Evolutionary conservation across 129 eudicot genomes (phyloP), one percentile per base, ranked within the genome.

Genomic region (Flaveria trinervia): DNA sequence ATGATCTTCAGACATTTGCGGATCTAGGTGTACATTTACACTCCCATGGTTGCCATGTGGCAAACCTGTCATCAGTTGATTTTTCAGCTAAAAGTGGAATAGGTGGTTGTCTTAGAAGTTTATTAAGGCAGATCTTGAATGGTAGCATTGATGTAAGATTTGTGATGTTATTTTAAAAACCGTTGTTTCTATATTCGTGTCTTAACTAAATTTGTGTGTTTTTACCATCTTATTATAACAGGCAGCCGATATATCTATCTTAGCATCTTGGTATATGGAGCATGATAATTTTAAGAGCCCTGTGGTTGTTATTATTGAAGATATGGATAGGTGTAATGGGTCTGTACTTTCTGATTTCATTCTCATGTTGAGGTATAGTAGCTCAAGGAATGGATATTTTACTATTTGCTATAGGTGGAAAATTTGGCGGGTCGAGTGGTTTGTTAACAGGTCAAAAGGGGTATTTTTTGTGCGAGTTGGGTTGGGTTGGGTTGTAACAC

Each of bases 181-280:
- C n/a, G 28, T 1, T 12, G 39, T 41, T 10, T 39, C 16, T 33
- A 13, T 1, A 7, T 18, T 14, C 3, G 20, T 62, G 7, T 44
- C 18, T 9, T 11, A 15, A 50, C 2, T 74, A 20, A 39, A 50
- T 15, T 14, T 15, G 9, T 51, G 48, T 62, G 22, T 72, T 41
- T 55, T 23, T 83, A 30, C 36, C 67, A 11, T 59, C 43, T 46
- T 57, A 36, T 73, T 30, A 74, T 22, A 77, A 57, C 78, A 93
- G 98, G 86, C 82, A 7, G 93, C 97, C 15, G 98, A 94, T 71
- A 81, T 94, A 50, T 89, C 98, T 28, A 56, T 83, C 71, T 68
- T 94, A 75, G 96, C 98, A 54, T 91, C 96, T 72, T 94, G 98
- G 98, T 94, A 89, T 67, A 67, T 68, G 80, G 97, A 88, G 82